Evolutionary conservation across 1,139 yeast genomes (phyloP).

Genomic region (Diutina catenulata): DNA sequence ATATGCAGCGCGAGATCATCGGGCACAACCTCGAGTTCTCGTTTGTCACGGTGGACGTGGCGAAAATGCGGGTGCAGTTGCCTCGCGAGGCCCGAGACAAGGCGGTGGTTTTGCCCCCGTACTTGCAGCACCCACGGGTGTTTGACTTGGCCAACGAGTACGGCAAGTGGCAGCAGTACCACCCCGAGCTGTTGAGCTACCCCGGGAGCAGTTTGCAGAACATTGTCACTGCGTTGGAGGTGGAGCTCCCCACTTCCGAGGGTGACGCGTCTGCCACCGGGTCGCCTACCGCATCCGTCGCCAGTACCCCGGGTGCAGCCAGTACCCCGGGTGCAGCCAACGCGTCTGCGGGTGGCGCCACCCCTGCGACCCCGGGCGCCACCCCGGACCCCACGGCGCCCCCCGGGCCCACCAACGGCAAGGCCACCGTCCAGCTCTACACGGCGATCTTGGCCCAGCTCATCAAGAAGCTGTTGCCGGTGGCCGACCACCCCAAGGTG

Average conservation of each 20-base stretch:
- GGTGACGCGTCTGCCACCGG: background rate
- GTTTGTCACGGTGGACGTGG: constrained; percentile 54
- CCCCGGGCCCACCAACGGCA: constrained; percentile 7
- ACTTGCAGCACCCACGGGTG: constrained; percentile 62
- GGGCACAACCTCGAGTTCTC: constrained; percentile 40
- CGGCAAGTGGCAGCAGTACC: constrained; percentile 52
- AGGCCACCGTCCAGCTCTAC: constrained; percentile 20
- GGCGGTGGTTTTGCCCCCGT: constrained; percentile 58
- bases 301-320: too few species aligned
- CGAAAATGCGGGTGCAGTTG: constrained; percentile 66
- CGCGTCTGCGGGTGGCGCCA: too few species aligned
- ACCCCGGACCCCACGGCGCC: background rate
- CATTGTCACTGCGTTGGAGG: constrained; percentile 49
- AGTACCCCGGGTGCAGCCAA: too few species aligned
- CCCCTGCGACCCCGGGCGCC: too few species aligned
- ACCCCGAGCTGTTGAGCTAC: constrained; percentile 49
- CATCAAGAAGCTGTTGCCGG: constrained; percentile 41
- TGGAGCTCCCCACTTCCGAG: constrained; percentile 25
- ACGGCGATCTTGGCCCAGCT: constrained; percentile 38
- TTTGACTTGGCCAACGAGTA: constrained; percentile 72
- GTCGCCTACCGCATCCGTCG: background rate
- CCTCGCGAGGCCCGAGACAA: constrained; percentile 77
- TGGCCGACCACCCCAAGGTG: constrained; percentile 41
- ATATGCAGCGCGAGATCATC: constrained; percentile 30
- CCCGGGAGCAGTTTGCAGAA: constrained; percentile 37